Evolutionary conservation across 169 alveolate species (phyloP).

Genomic region (Theileria sp.): DNA sequence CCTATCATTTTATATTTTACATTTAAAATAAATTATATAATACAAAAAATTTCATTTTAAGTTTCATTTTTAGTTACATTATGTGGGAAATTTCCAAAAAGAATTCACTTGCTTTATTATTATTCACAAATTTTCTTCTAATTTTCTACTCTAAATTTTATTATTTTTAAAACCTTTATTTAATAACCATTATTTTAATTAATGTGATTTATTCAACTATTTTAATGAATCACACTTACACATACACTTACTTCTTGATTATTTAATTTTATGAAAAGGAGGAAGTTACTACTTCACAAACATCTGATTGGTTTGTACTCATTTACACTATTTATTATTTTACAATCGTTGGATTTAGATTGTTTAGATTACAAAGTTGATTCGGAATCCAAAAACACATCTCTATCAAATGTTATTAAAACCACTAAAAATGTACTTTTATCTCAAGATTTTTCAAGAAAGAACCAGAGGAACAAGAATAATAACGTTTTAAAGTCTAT

Average conservation of each 20-base stretch:
- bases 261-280: conserved; percentile 5
- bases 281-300: neutral
- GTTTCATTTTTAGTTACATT: neutral
- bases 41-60: neutral
- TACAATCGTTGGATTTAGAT: neutral
- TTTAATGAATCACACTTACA: neutral
- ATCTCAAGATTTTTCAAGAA: neutral
- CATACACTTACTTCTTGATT: neutral
- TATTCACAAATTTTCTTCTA: neutral
- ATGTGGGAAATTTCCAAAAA: neutral
- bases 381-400: conserved; percentile 1
- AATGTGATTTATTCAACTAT: neutral
- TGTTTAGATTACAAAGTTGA: neutral
- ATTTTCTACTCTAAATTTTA: neutral
- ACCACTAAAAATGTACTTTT: neutral
- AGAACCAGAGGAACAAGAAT: neutral
- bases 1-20: conserved; percentile 19
- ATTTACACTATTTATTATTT: neutral
- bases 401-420: conserved; percentile 22
- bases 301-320: neutral
- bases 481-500: conserved; percentile 9
- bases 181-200: neutral
- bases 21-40: conserved; percentile 1
- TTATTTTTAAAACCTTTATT: neutral
- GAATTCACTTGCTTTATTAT: neutral